phyloP scores from a whole-genome alignment of 2,329 filamentous ascomycete species.

The Verticillium tricorpus region DNA sequence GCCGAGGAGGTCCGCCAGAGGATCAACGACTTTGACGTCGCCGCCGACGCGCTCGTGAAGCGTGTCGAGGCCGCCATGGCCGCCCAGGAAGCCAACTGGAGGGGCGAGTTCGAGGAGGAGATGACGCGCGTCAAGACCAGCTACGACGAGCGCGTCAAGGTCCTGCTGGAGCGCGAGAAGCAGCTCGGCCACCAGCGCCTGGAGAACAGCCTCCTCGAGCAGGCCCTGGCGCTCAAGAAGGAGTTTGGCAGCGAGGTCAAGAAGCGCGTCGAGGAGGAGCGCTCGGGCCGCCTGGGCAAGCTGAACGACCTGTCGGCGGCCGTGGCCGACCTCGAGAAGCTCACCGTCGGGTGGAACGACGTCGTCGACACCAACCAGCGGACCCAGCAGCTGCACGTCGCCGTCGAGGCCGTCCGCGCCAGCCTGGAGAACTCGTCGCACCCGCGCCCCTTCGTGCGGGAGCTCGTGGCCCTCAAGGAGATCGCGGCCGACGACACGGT shows the following conservation, averaged over 20 bases:
- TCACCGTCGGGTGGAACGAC: slow-evolving; percentile 84
- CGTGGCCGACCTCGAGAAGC: slow-evolving; percentile 78
- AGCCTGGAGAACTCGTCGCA: slow-evolving; percentile 70
- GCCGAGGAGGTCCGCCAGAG: slow-evolving; percentile 70
- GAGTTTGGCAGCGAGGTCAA: slow-evolving; percentile 76
- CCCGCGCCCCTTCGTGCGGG: slow-evolving; percentile 82
- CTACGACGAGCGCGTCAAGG: slow-evolving; percentile 76
- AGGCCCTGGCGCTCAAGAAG: slow-evolving; percentile 83
- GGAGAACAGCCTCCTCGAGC: slow-evolving; percentile 82
- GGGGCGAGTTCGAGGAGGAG: slow-evolving; percentile 82
- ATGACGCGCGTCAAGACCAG: slow-evolving; percentile 71
- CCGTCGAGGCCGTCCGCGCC: slow-evolving; percentile 85
- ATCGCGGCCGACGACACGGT: slow-evolving; percentile 80
- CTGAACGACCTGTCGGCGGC: slow-evolving; percentile 73
- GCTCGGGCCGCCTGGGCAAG: slow-evolving; percentile 79
- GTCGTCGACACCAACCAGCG: slow-evolving; percentile 87
- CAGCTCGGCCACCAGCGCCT: slow-evolving; percentile 79
- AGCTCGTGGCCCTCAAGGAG: slow-evolving; percentile 92
- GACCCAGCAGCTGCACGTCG: slow-evolving; percentile 94
- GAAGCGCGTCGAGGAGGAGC: slow-evolving; percentile 81
- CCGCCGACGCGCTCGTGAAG: slow-evolving; percentile 79
- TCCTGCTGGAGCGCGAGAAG: slow-evolving; percentile 73
- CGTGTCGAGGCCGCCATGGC: slow-evolving; percentile 83
- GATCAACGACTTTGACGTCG: slow-evolving; percentile 75
- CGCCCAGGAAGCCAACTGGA: slow-evolving; percentile 76